Percentiles rank a stretch among this genome's conserved stretches.
Conservation (phyloP, 768 basidiomycete species). For the Roridomyces roridus region DNA sequence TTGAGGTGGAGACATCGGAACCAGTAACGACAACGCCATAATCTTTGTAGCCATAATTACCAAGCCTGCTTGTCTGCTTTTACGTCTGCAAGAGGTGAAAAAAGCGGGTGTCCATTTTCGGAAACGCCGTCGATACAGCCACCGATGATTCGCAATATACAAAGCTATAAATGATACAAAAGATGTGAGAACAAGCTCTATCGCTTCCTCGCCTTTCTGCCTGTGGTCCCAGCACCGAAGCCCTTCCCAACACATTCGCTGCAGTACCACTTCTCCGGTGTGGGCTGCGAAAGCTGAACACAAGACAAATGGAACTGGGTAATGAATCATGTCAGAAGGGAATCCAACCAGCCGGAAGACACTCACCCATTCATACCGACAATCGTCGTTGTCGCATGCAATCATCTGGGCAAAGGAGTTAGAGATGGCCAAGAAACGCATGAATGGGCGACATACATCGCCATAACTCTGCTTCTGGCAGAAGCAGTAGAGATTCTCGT, state of each 20-base stretch:
- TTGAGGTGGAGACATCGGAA: conserved; percentile 29
- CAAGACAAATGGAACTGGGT: conserved; percentile 67
- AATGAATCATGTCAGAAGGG: background rate
- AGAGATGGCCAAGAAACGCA: background rate
- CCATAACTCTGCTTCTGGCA: conserved; percentile 58
- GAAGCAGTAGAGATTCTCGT: conserved; percentile 57
- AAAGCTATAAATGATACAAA: background rate
- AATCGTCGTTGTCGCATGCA: conserved; percentile 73
- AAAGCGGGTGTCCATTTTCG: too few relatives aligned
- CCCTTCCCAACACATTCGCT: conserved; percentile 49
- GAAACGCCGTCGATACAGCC: too few relatives aligned
- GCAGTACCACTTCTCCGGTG: conserved; percentile 62
- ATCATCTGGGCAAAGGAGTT: conserved; percentile 56
- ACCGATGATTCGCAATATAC: too few relatives aligned
- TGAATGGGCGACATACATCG: conserved; percentile 43
- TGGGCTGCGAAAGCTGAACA: conserved; percentile 57
- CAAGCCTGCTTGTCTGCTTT: too few relatives aligned
- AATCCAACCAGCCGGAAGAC: background rate
- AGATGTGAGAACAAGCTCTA: conserved; percentile 21
- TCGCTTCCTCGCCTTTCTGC: conserved; percentile 49
- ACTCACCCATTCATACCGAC: conserved; percentile 75
- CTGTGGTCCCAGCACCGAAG: conserved; percentile 30
- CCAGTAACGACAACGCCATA: background rate
- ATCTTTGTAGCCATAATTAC: too few relatives aligned
- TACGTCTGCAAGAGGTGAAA: too few relatives aligned